Conservation (phyloP, 2,329 filamentous ascomycete genomes). For the Claviceps maximensis region DNA sequence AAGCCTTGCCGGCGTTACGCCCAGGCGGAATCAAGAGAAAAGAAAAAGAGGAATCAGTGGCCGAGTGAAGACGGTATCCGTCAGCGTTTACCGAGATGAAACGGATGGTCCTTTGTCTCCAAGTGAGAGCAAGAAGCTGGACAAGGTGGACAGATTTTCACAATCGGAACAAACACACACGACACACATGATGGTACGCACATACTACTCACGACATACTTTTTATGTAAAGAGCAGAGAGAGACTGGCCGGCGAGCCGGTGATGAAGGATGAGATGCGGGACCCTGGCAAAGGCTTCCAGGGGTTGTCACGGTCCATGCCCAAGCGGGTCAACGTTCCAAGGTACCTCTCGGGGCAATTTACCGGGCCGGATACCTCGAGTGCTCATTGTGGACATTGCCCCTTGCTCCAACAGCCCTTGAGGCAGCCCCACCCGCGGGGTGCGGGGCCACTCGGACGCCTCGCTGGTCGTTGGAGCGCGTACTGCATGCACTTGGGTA, state of each 20-base stretch:
- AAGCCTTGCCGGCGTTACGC: not conserved
- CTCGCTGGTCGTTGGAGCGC: no score
- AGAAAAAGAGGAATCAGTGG: not conserved
- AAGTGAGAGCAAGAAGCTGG: not conserved
- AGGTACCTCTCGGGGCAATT: not conserved
- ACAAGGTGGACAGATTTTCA: not conserved
- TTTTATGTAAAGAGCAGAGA: not conserved
- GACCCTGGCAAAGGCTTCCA: not conserved
- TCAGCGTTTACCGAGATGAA: not conserved
- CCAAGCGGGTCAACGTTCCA: not conserved
- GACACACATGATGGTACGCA: not conserved
- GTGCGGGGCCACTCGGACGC: not conserved
- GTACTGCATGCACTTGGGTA: no score
- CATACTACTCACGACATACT: not conserved
- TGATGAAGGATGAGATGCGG: conserved; percentile 2
- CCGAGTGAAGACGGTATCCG: not conserved
- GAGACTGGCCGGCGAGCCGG: not conserved
- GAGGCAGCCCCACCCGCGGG: not conserved
- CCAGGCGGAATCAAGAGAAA: no score
- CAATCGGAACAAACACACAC: not conserved
- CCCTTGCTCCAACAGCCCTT: not conserved
- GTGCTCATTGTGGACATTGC: not conserved
- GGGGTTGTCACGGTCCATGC: no score
- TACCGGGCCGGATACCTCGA: not conserved
- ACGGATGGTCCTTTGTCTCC: not conserved